Base-by-base conservation (phyloP, 768 basidiomycete species). In the Hypholoma fasciculare region DNA sequence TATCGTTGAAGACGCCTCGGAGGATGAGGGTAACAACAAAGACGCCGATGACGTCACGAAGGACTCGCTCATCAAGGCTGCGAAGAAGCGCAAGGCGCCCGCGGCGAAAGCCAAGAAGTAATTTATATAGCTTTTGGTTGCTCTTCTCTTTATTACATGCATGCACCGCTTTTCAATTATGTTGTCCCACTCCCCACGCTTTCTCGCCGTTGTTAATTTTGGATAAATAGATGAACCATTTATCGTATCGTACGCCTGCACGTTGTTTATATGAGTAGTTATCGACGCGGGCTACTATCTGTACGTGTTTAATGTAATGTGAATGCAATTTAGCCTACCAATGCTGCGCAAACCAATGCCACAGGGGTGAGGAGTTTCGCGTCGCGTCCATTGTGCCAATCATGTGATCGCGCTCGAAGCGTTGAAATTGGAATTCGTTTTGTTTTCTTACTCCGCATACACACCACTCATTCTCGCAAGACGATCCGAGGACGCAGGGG, bases 51-150 rank as follows among this genome's bases (percentile, higher is more conserved):
- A 83, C 56, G 69, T 86, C 26, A 73, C 71, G 20, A 78, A 78
- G 52, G 85, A 89, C 65, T 84, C 83, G 55, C 74, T 88, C 20
- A 85, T 88, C 63, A 85, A 85, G 66, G 75, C 78, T 47, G 71
- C 82, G 19, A 84, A 82, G 65, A 79, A 77, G 54, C 76, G 71
- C 61, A 77, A 74, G 39, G 72, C 65, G 3, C 40, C 69, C 14
- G 61, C 46, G 26, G 9, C 39, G 16, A 55, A 55, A 38, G 54
- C 43, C 8, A 59, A 65, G 43, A 62, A 69, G 49, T 65, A 50
- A 59, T 23, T 40, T 34, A 34, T 1, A 34, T n/a, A 19, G 17
- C 20, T 40, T 16, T 52, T 14, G 9, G n/a, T 42, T 26, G 4
- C 20, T 40, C 19, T 52, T 20, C 11, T n/a, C 12, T 40, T 17